Evolutionary conservation across 2,329 filamentous ascomycete genomes (phyloP), one percentile per base, ranked within the genome.

Genomic region (Exophiala sideris): DNA sequence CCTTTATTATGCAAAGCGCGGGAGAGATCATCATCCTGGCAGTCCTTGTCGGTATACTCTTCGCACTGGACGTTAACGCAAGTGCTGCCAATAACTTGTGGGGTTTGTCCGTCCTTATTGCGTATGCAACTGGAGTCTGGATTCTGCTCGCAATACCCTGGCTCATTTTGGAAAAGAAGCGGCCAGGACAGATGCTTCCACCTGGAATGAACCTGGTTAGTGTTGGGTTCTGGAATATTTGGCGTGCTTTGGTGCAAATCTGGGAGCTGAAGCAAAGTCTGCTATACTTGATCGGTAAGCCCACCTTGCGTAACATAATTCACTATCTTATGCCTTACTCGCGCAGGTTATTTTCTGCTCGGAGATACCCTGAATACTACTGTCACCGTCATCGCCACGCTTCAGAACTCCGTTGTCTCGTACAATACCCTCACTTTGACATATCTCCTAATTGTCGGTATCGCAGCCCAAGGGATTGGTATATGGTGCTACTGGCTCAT

Each of bases 351-450:
- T 64, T 87, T 88, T 65, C 72, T 88, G 1, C 77, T 88, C 0
- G 84, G 83, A n/a, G 85, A 88, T 67, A 84, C 81, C 1, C 73
- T 87, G 34, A 87, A 87, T 66, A 88, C 85, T 0, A 86, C 84
- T 0, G 82, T 87, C 4, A 87, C 85, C 0, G 83, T 88, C 18
- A 82, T 88, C 32, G 76, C 72, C 0, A 87, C 83, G 0, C 68
- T 87, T 4, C 85, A 88, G 64, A 87, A 87, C 60, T 75, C 75
- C 34, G 78, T 87, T 3, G 83, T 87, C 2, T 73, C 76, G 3
- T 88, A 86, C 68, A 82, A 85, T 63, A 84, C 82, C 1, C 71
- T 87, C 21, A 77, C 83, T 45, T 67, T 87, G 5, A 86, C 83
- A 0, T 87, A 87, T 62, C 76, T 88, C 7, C 71, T 86, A 20